Evolutionary conservation across 2,329 filamentous ascomycete species (phyloP), one percentile per base, ranked within the genome.

Genomic region (Pezicula carpinea): DNA sequence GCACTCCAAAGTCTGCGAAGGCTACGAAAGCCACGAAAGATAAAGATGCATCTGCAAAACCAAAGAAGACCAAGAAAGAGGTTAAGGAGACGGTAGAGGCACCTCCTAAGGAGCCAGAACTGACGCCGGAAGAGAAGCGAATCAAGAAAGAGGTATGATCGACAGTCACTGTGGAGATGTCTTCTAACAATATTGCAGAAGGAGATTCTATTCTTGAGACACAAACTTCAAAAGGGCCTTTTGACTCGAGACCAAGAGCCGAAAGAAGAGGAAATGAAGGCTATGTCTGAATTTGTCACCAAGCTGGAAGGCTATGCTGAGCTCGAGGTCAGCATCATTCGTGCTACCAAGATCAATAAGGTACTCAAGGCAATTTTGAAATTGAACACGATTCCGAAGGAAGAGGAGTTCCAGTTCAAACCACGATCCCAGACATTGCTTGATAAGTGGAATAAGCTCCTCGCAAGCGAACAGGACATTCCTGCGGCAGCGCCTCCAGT

Each of bases 271-370:
- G 87, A 92, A 58, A 91, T 92, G 86, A 73, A 80, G 52, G 70
- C 73, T 40, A 90, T 93, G 84, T 83, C 83, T 4, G 84, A 87
- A 15, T 89, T 83, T 60, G 75, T 95, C 48, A 78, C 76, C 23
- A 89, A 95, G 66, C 79, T 99, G 5, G 93, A 99, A 69, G 79
- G 75, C 6, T 85, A 82, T 75, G 72, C 80, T 1, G 87, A 95
- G 54, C 79, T 97, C 4, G 92, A 97, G 64, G 89, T 87, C 23
- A 82, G 83, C 55, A 93, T 96, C 59, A 96, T 97, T 60, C 83
- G 88, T 53, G 75, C 73, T 13, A 99, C 93, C 52, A 99, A 97
- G 77, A 96, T 99, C 69, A 92, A 97, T 80, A 99, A 99, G 73
- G 92, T 99, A 10, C 77, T 99, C 48, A 96, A 95, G 72, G 90